Percentiles rank a stretch among this genome's conserved stretches.
phyloP scores from a whole-genome alignment of 1,284 basidiomycete genomes.

The Leccinum solheimii region DNA sequence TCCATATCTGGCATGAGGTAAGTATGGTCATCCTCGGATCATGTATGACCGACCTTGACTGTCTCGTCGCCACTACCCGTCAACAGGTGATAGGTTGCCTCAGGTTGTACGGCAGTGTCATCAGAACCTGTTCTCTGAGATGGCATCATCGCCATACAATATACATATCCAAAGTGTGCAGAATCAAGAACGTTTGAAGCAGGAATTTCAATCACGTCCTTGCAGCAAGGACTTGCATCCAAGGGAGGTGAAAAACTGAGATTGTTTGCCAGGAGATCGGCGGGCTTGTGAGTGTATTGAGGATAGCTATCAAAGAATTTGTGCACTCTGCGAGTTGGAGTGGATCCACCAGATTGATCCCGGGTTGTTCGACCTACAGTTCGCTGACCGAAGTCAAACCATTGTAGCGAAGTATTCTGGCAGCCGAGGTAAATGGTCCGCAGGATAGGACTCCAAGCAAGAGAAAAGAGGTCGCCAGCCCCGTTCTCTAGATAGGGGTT shows the following conservation, averaged over 20 bases:
- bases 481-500: constrained; percentile 82
- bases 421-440: constrained; percentile 86
- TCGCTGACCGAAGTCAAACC: constrained; percentile 63
- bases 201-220: constrained; percentile 54
- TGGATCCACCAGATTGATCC: constrained; percentile 46
- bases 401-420: constrained; percentile 88
- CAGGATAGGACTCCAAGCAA: constrained; percentile 74
- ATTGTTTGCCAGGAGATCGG: constrained; percentile 64
- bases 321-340: constrained; percentile 59
- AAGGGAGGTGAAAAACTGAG: constrained; percentile 29
- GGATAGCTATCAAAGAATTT: constrained; percentile 85
- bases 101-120: constrained; percentile 32
- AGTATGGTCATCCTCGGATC: background rate
- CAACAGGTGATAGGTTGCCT: constrained; percentile 55
- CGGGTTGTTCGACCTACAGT: constrained; percentile 10
- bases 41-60: constrained; percentile 61
- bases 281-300: constrained; percentile 61
- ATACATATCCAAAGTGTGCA: constrained; percentile 94
- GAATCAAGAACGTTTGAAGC: constrained; percentile 75
- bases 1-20: constrained; percentile 62
- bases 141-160: constrained; percentile 74
- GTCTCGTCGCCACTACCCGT: constrained; percentile 89
- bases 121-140: constrained; percentile 40
- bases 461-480: constrained; percentile 89
- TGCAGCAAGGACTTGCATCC: constrained; percentile 30